Conservation (phyloP, 1,139 yeast species). For the Sugiyamaella neomexicana region DNA sequence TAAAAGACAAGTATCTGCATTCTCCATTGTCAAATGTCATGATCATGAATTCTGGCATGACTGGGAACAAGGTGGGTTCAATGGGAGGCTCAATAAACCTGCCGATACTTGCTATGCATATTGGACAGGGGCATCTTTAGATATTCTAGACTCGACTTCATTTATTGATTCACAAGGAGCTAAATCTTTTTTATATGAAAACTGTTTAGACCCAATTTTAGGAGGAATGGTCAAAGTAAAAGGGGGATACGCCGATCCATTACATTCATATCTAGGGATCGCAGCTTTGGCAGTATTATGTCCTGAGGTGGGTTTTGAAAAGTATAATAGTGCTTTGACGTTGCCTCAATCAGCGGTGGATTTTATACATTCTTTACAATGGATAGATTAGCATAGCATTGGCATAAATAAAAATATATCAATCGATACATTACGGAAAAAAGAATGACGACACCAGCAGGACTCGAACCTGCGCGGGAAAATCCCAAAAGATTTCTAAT, state of each 20-base stretch:
- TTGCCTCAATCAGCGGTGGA: conserved; percentile 26
- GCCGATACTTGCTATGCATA: conserved; percentile 92
- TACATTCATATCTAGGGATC: conserved; percentile 45
- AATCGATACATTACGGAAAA: background rate
- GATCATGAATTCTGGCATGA: conserved; percentile 40
- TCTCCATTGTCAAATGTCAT: conserved; percentile 31
- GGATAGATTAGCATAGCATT: conserved; percentile 8
- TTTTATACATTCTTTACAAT: conserved; percentile 18
- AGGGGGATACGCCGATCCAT: conserved; percentile 56
- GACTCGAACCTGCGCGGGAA: conserved; percentile 30
- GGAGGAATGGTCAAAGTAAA: conserved; percentile 85
- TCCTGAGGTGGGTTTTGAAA: conserved; percentile 22
- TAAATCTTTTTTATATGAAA: conserved; percentile 50
- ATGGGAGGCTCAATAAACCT: conserved; percentile 82
- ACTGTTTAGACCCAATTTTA: conserved; percentile 60
- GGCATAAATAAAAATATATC: background rate
- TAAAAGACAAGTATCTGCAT: conserved; percentile 21
- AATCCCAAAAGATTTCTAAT: conserved; percentile 80
- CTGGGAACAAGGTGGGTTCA: conserved; percentile 73
- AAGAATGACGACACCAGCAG: conserved; percentile 39
- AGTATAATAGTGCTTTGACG: conserved; percentile 32
- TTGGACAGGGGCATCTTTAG: conserved; percentile 74
- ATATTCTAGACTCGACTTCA: conserved; percentile 41
- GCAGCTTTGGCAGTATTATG: conserved; percentile 38
- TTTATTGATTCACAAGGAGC: conserved; percentile 47